Evolutionary conservation across 2,329 filamentous ascomycete genomes (phyloP).

Genomic region (Beauveria asiatica): DNA sequence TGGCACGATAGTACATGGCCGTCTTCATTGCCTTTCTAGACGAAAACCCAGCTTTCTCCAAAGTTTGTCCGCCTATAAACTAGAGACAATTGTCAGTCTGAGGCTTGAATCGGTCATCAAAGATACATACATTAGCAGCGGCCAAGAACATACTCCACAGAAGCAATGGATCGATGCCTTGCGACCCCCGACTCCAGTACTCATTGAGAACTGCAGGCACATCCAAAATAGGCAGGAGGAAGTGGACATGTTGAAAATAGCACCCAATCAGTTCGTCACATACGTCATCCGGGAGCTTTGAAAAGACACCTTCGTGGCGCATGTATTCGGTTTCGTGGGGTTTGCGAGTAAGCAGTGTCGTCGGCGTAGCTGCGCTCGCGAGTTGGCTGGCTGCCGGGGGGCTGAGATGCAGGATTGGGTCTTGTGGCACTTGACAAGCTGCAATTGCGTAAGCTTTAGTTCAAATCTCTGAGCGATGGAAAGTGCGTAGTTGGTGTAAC

Average conservation of each 20-base stretch:
- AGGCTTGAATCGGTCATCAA: neutral
- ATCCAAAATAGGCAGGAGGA: conserved; percentile 5
- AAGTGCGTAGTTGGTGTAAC: neutral
- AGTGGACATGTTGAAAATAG: conserved; percentile 8
- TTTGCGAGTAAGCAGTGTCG: neutral
- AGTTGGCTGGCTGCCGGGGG: neutral
- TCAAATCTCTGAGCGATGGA: neutral
- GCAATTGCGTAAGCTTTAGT: neutral
- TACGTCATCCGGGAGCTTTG: neutral
- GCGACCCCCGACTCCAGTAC: neutral
- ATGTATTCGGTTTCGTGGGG: conserved; percentile 5
- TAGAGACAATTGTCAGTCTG: neutral
- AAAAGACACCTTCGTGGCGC: neutral
- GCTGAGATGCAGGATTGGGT: neutral
- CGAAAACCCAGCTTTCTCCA: neutral
- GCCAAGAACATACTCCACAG: neutral
- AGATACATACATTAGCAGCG: neutral
- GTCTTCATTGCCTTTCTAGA: conserved; percentile 7
- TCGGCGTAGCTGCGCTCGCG: neutral
- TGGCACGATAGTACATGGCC: conserved; percentile 7
- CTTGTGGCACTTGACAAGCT: neutral
- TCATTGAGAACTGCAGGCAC: conserved; percentile 4
- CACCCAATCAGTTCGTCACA: conserved; percentile 1
- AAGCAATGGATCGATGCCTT: neutral
- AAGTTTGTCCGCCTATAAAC: neutral